Conservation (phyloP, 2,329 filamentous ascomycete species). For the Chlorencoelia australis region DNA sequence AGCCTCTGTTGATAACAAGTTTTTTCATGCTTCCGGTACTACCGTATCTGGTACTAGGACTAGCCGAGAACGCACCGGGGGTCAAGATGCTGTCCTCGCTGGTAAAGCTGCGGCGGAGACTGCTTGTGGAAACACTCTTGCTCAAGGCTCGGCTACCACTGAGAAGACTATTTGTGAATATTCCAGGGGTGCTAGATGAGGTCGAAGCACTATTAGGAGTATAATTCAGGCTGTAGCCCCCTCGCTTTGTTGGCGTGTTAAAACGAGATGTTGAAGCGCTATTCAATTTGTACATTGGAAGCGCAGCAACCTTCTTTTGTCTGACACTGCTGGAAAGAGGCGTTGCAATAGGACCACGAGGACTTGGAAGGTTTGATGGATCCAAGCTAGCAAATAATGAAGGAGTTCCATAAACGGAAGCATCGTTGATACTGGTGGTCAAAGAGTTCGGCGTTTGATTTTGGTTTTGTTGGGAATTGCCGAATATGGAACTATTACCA, state of each 20-base stretch:
- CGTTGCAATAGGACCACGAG: slow-evolving; percentile 84
- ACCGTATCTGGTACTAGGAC: slow-evolving; percentile 52
- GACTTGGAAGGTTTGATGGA: slow-evolving; percentile 43
- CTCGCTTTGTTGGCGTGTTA: slow-evolving; percentile 73
- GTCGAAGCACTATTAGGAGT: slow-evolving; percentile 67
- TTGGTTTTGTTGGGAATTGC: slow-evolving; percentile 43
- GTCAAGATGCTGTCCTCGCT: slow-evolving; percentile 78
- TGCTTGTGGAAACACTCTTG: slow-evolving; percentile 85
- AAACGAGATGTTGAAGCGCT: slow-evolving; percentile 71
- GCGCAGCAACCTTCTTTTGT: slow-evolving; percentile 65
- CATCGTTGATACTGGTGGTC: slow-evolving; percentile 69
- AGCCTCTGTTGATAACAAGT: slow-evolving; percentile 79
- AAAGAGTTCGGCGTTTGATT: slow-evolving; percentile 47
- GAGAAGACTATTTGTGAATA: slow-evolving; percentile 55
- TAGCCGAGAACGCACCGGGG: slow-evolving; percentile 73
- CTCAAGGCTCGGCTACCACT: slow-evolving; percentile 56
- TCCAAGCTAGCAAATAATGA: slow-evolving; percentile 72
- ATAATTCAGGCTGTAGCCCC: slow-evolving; percentile 86
- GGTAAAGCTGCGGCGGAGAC: slow-evolving; percentile 70
- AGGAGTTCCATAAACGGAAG: slow-evolving; percentile 82
- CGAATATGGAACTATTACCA: slow-evolving; percentile 48
- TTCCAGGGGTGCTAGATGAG: slow-evolving; percentile 56
- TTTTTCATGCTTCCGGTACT: slow-evolving; percentile 71
- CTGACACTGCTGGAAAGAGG: slow-evolving; percentile 67
- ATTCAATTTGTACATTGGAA: slow-evolving; percentile 82